Percentiles rank a stretch among this genome's conserved stretches.
phyloP scores from a whole-genome alignment of 345 rosid genomes.

The Pseudoturritis turrita region DNA sequence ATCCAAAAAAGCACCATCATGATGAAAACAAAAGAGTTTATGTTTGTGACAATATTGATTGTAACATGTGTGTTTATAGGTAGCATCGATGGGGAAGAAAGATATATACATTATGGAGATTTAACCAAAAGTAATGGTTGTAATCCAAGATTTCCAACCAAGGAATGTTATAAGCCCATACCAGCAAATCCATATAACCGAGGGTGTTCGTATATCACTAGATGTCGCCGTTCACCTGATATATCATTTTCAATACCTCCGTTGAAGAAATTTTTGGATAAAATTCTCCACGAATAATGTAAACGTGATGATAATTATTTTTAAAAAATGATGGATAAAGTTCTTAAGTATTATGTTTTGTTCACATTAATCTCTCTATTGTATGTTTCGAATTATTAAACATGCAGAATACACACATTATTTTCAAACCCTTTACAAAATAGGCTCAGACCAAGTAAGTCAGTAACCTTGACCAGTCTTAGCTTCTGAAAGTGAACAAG shows the following conservation, averaged over 20 bases:
- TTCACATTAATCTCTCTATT: too few species aligned
- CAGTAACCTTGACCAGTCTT: too few species aligned
- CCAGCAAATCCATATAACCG: not conserved
- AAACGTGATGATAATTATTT: not conserved
- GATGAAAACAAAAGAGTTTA: not conserved
- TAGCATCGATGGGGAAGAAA: not conserved
- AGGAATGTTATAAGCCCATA: not conserved
- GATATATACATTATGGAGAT: not conserved
- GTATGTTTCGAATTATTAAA: too few species aligned
- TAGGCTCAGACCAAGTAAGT: too few species aligned
- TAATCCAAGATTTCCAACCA: not conserved
- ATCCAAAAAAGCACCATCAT: not conserved
- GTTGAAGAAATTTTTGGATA: not conserved
- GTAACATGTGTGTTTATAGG: not conserved
- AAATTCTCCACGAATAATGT: not conserved
- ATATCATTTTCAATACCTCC: not conserved
- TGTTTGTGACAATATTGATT: conserved; percentile 1
- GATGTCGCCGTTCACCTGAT: too few species aligned
- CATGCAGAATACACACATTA: too few species aligned
- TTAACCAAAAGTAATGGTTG: not conserved
- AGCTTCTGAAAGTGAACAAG: not conserved
- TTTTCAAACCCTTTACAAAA: too few species aligned
- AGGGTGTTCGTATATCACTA: not conserved
- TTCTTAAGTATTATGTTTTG: not conserved
- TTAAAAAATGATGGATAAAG: not conserved